phyloP scores from a whole-genome alignment of 192 early-diverging fungal species.

The Phlyctochytrium bullatum region DNA sequence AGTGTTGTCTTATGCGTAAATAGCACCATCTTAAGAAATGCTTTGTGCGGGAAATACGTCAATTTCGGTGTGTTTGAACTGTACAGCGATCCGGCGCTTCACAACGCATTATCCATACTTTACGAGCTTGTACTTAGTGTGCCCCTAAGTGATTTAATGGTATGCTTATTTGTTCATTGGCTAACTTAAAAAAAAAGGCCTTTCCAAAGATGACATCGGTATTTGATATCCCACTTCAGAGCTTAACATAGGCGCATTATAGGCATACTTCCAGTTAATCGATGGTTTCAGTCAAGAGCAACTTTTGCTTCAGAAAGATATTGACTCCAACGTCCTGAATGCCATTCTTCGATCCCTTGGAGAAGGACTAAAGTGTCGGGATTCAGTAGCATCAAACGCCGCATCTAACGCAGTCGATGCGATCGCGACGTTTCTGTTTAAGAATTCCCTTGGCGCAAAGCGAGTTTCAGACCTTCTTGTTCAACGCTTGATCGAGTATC shows the following conservation, averaged over 20 bases:
- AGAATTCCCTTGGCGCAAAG: slow-evolving; percentile 18
- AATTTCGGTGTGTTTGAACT: slow-evolving; percentile 90
- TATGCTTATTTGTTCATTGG: slow-evolving; percentile 31
- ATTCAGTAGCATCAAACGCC: slow-evolving; percentile 53
- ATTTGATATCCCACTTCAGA: slow-evolving; percentile 1
- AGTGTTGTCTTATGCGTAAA: not conserved
- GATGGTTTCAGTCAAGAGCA: slow-evolving; percentile 68
- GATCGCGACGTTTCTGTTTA: slow-evolving; percentile 67
- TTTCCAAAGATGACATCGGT: slow-evolving; percentile 58
- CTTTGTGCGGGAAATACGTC: slow-evolving; percentile 78
- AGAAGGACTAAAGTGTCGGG: slow-evolving; percentile 65
- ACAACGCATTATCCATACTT: slow-evolving; percentile 57
- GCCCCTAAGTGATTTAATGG: slow-evolving; percentile 73
- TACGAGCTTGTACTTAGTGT: slow-evolving; percentile 71
- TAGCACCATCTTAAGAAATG: slow-evolving; percentile 57
- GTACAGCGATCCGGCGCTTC: slow-evolving; percentile 78
- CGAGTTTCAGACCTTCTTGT: slow-evolving; percentile 53
- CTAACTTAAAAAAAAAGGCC: slow-evolving; percentile 31
- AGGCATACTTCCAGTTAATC: slow-evolving; percentile 62
- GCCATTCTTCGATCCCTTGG: slow-evolving; percentile 74
- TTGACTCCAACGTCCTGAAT: slow-evolving; percentile 55
- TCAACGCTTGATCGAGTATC: slow-evolving; percentile 48
- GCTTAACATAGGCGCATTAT: not conserved
- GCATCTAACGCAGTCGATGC: slow-evolving; percentile 73
- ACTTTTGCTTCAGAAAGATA: slow-evolving; percentile 59